These are phyloP conservation scores for Neofusicoccum ribis DNA, from an alignment of 2,329 filamentous ascomycete genomes.

Conservation along the genomic window DNA sequence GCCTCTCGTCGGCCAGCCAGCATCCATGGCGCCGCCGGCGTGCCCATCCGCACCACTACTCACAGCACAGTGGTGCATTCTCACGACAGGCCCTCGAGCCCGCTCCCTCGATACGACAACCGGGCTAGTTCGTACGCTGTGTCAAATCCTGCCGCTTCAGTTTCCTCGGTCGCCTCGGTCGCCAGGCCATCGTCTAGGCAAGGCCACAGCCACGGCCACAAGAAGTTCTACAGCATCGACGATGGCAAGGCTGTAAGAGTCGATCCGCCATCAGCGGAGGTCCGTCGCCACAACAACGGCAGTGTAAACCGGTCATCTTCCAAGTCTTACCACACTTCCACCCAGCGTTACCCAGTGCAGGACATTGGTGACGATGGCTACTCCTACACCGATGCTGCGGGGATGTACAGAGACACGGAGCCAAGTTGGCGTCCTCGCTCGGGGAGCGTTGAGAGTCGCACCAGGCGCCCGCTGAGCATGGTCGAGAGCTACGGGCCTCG, in stretches of 20 bases:
- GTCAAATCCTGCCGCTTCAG: conserved; percentile 35
- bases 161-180: conserved; percentile 28
- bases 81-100: conserved; percentile 42
- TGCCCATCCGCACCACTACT: conserved; percentile 35
- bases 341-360: conserved; percentile 24
- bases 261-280: conserved; percentile 15
- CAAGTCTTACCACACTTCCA: conserved; percentile 26
- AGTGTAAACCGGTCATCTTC: conserved; percentile 14
- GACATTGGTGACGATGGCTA: conserved; percentile 46
- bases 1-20: conserved; percentile 39
- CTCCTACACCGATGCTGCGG: conserved; percentile 52
- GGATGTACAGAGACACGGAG: conserved; percentile 54
- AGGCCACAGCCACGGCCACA: conserved; percentile 36
- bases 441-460: conserved; percentile 47
- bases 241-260: conserved; percentile 36
- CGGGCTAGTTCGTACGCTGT: conserved; percentile 37
- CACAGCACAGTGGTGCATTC: conserved; percentile 25
- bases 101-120: conserved; percentile 37
- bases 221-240: conserved; percentile 52
- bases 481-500: conserved; percentile 38
- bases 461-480: conserved; percentile 47
- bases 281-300: neutral
- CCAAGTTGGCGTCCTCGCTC: conserved; percentile 48
- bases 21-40: conserved; percentile 29
- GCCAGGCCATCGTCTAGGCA: conserved; percentile 9